Conservation (phyloP, 2,329 filamentous ascomycete genomes). For the Aspergillus candidus region DNA sequence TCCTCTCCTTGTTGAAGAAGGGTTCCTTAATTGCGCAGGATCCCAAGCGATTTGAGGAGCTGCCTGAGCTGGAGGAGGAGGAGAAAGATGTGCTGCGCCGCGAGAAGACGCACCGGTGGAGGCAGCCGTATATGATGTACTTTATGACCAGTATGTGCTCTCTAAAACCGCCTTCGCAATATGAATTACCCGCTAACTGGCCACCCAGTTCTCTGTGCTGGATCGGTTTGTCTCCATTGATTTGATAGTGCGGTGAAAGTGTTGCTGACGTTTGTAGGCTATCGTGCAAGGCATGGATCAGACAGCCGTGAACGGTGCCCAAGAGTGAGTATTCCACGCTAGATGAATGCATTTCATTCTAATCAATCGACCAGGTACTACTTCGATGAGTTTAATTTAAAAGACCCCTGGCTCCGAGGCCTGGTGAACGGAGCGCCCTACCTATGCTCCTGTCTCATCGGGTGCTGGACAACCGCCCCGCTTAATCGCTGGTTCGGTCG, state of each 20-base stretch:
- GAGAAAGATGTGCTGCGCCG: constrained; percentile 7
- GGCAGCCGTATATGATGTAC: constrained; percentile 12
- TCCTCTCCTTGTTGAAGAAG: constrained; percentile 37
- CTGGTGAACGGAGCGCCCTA: constrained; percentile 43
- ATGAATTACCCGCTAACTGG: neutral
- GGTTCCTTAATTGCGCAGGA: constrained; percentile 70
- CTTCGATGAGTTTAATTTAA: too few species aligned
- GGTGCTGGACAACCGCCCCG: constrained; percentile 46
- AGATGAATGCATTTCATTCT: constrained; percentile 26
- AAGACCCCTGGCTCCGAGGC: constrained; percentile 15
- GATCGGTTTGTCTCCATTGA: constrained; percentile 24
- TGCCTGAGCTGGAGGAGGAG: constrained; percentile 49
- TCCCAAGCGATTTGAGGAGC: constrained; percentile 56
- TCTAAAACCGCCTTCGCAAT: too few species aligned
- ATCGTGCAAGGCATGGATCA: constrained; percentile 52
- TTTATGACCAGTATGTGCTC: constrained; percentile 8
- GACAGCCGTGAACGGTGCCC: constrained; percentile 45
- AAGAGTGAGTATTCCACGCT: constrained; percentile 10
- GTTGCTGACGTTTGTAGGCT: constrained; percentile 21
- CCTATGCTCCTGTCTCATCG: constrained; percentile 39
- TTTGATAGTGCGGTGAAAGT: too few species aligned
- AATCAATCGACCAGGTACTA: neutral
- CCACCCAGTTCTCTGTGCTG: constrained; percentile 8
- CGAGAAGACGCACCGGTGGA: constrained; percentile 10
- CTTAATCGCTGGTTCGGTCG: constrained; percentile 41